Conservation (phyloP, 1,139 yeast species). For the Debaryomyces sp. region DNA sequence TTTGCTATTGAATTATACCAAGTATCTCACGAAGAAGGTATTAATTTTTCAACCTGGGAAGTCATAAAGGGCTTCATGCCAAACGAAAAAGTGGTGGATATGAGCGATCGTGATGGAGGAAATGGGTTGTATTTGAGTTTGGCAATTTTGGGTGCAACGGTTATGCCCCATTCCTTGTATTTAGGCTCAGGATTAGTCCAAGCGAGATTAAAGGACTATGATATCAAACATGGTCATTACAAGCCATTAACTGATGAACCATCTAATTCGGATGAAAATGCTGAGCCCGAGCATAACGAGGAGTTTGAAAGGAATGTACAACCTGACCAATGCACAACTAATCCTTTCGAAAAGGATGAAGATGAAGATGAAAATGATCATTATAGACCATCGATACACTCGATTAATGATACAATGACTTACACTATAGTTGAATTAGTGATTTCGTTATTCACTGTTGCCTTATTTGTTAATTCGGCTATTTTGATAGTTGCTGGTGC, state of each 20-base stretch:
- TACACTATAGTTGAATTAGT: constrained; percentile 69
- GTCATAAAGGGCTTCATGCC: constrained; percentile 80
- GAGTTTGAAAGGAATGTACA: constrained; percentile 15
- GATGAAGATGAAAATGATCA: constrained; percentile 28
- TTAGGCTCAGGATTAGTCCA: constrained; percentile 94
- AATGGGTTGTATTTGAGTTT: constrained; percentile 81
- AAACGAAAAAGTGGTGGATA: constrained; percentile 61
- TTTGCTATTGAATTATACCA: constrained; percentile 79
- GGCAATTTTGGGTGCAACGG: constrained; percentile 95
- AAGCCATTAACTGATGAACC: constrained; percentile 20
- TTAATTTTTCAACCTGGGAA: constrained; percentile 54
- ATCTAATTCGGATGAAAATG: constrained; percentile 1
- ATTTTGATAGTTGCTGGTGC: constrained; percentile 79
- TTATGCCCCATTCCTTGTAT: constrained; percentile 95
- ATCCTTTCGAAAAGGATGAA: constrained; percentile 11
- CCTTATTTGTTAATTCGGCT: constrained; percentile 79
- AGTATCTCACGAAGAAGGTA: constrained; percentile 55
- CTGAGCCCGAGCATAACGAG: constrained; percentile 21
- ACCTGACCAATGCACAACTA: constrained; percentile 6
- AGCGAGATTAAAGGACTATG: constrained; percentile 83
- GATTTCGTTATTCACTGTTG: constrained; percentile 70
- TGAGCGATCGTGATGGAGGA: constrained; percentile 61
- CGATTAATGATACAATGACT: constrained; percentile 67
- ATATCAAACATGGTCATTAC: constrained; percentile 64
- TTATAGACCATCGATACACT: constrained; percentile 67